A percentile compares a stretch with the other conserved stretches of the same genome.
Evolutionary conservation across 345 rosid species (phyloP).

Genomic region (Heritiera fomes): DNA sequence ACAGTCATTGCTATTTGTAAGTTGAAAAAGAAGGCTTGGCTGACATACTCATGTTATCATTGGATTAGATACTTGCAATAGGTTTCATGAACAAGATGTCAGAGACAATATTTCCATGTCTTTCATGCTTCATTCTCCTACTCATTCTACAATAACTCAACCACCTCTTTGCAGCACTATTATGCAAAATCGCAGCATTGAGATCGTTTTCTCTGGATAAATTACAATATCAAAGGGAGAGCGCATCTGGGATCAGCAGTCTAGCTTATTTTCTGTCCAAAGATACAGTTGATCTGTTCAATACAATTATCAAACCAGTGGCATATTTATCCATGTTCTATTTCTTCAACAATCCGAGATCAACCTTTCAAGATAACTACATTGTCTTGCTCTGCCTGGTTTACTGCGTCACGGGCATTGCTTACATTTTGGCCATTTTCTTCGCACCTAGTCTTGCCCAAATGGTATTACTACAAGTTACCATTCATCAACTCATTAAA

Average conservation of each 20-base stretch:
- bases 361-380: conserved; percentile 71
- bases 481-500: not conserved
- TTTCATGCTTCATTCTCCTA: not conserved
- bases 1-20: conserved; percentile 88
- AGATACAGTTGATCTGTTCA: conserved; percentile 76
- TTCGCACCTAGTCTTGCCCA: conserved; percentile 73
- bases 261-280: conserved; percentile 80
- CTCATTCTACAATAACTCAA: not conserved
- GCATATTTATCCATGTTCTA: conserved; percentile 86
- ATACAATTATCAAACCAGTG: conserved; percentile 68
- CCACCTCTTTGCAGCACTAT: conserved; percentile 58
- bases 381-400: conserved; percentile 67
- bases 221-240: conserved; percentile 75
- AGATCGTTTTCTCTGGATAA: conserved; percentile 78
- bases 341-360: conserved; percentile 92
- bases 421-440: conserved; percentile 73
- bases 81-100: not conserved
- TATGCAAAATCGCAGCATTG: conserved; percentile 76
- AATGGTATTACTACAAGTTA: conserved; percentile 48
- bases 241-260: conserved; percentile 75
- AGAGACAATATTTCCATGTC: not conserved
- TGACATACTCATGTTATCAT: not conserved
- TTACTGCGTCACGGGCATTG: conserved; percentile 85
- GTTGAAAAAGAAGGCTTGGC: conserved; percentile 28
- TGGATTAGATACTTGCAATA: not conserved